Percentiles rank a stretch among this genome's conserved stretches.
phyloP scores from a whole-genome alignment of 768 basidiomycete genomes.

The Goffeauzyma gilvescens region DNA sequence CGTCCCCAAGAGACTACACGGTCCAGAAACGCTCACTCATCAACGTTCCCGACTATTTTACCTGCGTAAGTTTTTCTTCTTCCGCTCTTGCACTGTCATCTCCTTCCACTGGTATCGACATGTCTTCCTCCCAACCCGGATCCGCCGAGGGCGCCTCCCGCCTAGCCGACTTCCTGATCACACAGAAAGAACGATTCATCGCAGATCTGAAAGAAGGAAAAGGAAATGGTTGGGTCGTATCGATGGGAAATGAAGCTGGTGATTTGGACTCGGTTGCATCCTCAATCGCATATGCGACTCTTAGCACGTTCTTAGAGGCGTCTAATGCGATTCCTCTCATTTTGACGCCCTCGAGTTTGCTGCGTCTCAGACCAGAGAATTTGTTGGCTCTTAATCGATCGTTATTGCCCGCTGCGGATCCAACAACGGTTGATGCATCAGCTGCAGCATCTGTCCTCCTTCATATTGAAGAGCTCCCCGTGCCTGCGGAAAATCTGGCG shows the following conservation, averaged over 20 bases:
- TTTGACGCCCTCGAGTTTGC: constrained; percentile 48
- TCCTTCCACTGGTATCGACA: no score
- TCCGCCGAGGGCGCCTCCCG: no score
- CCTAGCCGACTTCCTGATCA: constrained; percentile 34
- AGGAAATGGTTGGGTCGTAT: constrained; percentile 54
- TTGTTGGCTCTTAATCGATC: constrained; percentile 49
- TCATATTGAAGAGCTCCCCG: constrained; percentile 39
- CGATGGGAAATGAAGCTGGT: constrained; percentile 92
- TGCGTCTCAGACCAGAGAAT: constrained; percentile 74
- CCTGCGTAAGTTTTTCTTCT: no score
- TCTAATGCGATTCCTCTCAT: constrained; percentile 50
- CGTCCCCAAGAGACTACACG: no score
- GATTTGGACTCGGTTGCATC: constrained; percentile 82
- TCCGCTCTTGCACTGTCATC: no score
- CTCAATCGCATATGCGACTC: constrained; percentile 65
- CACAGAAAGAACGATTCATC: constrained; percentile 46
- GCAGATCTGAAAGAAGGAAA: constrained; percentile 38
- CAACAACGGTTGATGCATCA: constrained; percentile 19
- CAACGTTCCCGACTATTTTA: no score
- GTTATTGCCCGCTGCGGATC: constrained; percentile 7
- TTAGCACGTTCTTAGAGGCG: constrained; percentile 40
- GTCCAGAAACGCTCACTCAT: no score
- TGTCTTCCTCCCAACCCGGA: no score
- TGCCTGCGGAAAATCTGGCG: constrained; percentile 52
- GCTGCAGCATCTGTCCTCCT: no score